A percentile compares a stretch with the other conserved stretches of the same genome.
These are phyloP conservation scores for Hibiscus tridactylites DNA, from an alignment of 345 rosid genomes.

Conservation along the genomic window DNA sequence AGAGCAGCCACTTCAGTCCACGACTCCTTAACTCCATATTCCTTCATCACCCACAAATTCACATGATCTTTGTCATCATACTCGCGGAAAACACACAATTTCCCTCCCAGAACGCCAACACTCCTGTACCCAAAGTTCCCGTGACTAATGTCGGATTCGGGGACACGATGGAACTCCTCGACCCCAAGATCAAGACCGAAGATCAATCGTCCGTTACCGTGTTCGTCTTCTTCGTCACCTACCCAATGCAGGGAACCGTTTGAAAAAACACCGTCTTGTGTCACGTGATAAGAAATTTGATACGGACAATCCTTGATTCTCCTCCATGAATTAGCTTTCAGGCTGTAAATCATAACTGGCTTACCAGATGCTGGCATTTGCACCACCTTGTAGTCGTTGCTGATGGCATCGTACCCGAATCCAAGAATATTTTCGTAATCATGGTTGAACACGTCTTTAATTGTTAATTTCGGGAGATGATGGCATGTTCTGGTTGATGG, in stretches of 20 bases:
- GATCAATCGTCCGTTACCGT: not conserved
- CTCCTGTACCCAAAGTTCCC: not conserved
- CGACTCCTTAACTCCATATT: too few species aligned
- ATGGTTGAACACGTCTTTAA: not conserved
- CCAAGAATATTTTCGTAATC: not conserved
- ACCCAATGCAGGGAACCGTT: not conserved
- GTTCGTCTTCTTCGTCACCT: not conserved
- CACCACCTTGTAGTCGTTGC: not conserved
- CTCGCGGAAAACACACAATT: not conserved
- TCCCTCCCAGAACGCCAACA: not conserved
- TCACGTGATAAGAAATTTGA: not conserved
- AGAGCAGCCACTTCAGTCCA: not conserved
- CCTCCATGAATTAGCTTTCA: constrained; percentile 3
- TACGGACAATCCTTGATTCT: constrained; percentile 1
- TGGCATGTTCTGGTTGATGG: not conserved
- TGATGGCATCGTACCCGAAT: not conserved
- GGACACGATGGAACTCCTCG: not conserved
- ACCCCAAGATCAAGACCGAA: not conserved
- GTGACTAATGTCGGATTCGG: not conserved
- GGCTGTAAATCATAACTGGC: not conserved
- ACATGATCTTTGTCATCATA: not conserved
- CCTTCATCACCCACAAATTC: not conserved
- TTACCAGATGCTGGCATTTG: not conserved
- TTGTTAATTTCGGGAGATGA: not conserved
- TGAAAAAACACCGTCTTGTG: not conserved